Evolutionary conservation across 1,139 yeast species (phyloP).

Genomic region (Waltiozyma sp.): DNA sequence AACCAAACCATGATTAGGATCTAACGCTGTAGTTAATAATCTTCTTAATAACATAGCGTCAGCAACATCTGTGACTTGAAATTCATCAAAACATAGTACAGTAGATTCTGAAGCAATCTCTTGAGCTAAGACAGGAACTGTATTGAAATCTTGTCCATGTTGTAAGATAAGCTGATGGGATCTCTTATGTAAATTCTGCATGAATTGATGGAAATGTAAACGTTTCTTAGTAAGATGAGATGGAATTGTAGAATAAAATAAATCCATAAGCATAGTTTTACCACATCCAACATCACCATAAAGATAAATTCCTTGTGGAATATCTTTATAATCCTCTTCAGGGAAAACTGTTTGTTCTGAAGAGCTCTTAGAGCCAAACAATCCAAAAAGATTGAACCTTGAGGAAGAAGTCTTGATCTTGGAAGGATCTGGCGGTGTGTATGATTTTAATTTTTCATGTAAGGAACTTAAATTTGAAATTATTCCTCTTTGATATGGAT

Average conservation of each 20-base stretch:
- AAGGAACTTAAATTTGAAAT: constrained; percentile 42
- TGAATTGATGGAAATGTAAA: constrained; percentile 90
- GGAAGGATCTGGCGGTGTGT: constrained; percentile 40
- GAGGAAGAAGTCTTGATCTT: constrained; percentile 7
- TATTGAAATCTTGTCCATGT: constrained; percentile 63
- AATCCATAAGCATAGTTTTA: constrained; percentile 95
- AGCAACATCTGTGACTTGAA: constrained; percentile 94
- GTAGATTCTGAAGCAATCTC: constrained; percentile 71
- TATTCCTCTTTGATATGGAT: constrained; percentile 54
- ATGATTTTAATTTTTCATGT: constrained; percentile 35
- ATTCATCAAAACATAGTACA: constrained; percentile 87
- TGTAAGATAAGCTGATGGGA: constrained; percentile 61
- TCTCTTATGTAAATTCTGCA: constrained; percentile 88
- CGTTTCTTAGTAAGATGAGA: constrained; percentile 62
- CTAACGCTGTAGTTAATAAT: constrained; percentile 48
- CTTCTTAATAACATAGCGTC: constrained; percentile 93
- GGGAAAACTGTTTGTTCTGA: constrained; percentile 1
- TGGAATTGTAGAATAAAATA: constrained; percentile 80
- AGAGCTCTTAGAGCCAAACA: background rate
- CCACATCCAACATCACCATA: constrained; percentile 99
- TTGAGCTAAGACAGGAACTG: constrained; percentile 74
- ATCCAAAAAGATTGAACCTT: constrained; percentile 14
- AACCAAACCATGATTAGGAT: constrained; percentile 68
- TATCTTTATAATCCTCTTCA: constrained; percentile 18
- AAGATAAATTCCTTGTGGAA: constrained; percentile 75